Conservation (phyloP, 116 monocot species). For the Zostera marina region DNA sequence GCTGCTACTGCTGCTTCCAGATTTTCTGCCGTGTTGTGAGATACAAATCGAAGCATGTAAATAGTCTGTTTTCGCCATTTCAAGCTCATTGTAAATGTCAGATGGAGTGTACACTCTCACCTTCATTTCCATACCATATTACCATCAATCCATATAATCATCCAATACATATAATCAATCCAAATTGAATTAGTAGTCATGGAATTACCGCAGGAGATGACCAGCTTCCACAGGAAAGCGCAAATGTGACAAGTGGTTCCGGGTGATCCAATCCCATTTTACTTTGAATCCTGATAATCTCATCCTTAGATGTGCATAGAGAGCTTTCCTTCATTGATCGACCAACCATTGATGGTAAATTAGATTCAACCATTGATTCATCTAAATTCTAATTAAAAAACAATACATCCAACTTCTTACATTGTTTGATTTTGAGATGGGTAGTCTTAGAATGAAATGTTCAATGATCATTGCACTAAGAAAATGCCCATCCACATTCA, state of each 20-base stretch:
- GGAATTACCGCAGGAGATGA: slow-evolving; percentile 62
- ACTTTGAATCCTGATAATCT: slow-evolving; percentile 25
- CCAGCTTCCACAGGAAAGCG: slow-evolving; percentile 82
- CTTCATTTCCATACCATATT: slow-evolving; percentile 24
- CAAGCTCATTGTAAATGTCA: slow-evolving; percentile 63
- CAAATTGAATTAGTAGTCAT: too few species aligned
- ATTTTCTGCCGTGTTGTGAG: too few species aligned
- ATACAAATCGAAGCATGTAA: slow-evolving; percentile 67
- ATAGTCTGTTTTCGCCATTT: slow-evolving; percentile 66
- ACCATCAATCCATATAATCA: too few species aligned
- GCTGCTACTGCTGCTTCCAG: too few species aligned
- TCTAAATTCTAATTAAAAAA: background rate
- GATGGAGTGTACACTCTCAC: slow-evolving; percentile 82
- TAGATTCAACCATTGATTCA: background rate
- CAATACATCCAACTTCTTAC: slow-evolving; percentile 18
- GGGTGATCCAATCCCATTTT: slow-evolving; percentile 53
- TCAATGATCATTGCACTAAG: slow-evolving; percentile 75
- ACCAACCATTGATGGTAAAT: background rate
- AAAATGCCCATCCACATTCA: slow-evolving; percentile 67
- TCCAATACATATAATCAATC: too few species aligned
- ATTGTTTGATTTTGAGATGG: slow-evolving; percentile 27
- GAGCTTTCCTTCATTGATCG: slow-evolving; percentile 14
- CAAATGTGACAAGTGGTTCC: slow-evolving; percentile 77
- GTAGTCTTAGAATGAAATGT: slow-evolving; percentile 64
- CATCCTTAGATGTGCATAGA: slow-evolving; percentile 22